These are phyloP conservation scores for Plasmodium cynomolgi DNA, from an alignment of 169 alveolate genomes.

Conservation along the genomic window DNA sequence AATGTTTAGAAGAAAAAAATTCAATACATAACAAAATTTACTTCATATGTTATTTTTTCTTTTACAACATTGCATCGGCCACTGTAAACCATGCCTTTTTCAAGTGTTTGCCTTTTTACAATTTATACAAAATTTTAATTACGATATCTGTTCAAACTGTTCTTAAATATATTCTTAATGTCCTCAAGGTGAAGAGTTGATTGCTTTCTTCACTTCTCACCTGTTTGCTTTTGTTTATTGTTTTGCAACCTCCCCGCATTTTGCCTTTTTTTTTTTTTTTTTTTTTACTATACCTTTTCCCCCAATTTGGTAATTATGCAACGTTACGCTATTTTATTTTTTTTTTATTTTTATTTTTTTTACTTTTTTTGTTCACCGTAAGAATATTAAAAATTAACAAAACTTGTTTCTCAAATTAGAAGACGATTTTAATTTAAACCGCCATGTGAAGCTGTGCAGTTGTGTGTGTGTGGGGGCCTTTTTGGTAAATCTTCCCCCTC, in stretches of 20 bases:
- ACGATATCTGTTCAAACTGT: conserved; percentile 45
- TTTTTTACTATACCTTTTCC: background rate
- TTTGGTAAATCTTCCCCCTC: background rate
- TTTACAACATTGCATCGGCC: conserved; percentile 51
- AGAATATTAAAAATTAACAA: background rate
- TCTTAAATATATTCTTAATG: conserved; percentile 60
- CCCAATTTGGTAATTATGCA: background rate
- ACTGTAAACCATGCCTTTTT: conserved; percentile 61
- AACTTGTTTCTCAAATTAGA: background rate
- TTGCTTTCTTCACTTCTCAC: background rate
- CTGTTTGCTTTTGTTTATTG: background rate
- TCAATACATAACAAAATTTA: conserved; percentile 38
- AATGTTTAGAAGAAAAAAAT: conserved; percentile 66
- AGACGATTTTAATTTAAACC: background rate
- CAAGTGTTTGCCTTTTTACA: conserved; percentile 56
- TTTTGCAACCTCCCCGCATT: background rate
- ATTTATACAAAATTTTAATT: conserved; percentile 67
- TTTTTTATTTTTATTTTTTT: background rate
- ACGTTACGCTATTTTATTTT: background rate
- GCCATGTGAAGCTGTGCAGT: background rate
- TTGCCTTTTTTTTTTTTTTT: background rate
- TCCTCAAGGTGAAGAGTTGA: conserved; percentile 8
- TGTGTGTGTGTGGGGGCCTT: background rate
- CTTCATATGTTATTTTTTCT: conserved; percentile 55
- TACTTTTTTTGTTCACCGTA: background rate